Percentiles rank a stretch among this genome's conserved stretches.
Conservation (phyloP, 305 asterid species). For the Fraxinus xanthoxyloides region DNA sequence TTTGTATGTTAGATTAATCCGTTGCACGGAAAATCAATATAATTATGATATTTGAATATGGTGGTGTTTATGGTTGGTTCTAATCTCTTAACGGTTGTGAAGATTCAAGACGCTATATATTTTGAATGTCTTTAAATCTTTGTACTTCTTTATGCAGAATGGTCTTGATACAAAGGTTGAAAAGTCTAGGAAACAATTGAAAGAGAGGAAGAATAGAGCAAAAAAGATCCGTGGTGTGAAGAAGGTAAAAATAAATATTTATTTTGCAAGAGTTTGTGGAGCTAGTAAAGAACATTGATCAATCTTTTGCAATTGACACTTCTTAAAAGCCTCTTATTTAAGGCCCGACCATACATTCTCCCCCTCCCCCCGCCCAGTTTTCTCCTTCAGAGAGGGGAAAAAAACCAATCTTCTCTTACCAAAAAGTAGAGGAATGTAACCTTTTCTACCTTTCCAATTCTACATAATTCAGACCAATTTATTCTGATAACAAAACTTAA, state of each 20-base stretch:
- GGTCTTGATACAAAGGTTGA: conserved; percentile 80
- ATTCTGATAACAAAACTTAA: neutral
- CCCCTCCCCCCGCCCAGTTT: neutral
- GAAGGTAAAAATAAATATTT: conserved; percentile 39
- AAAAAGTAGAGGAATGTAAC: neutral
- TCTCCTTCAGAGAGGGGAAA: neutral
- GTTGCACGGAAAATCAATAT: neutral
- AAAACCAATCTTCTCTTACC: neutral
- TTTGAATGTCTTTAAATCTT: neutral
- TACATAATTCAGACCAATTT: neutral
- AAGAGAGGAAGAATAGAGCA: conserved; percentile 76
- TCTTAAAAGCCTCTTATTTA: neutral
- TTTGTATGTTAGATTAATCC: neutral
- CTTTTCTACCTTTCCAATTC: neutral
- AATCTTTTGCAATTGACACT: neutral
- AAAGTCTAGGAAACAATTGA: conserved; percentile 80
- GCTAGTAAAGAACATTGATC: neutral
- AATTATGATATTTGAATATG: neutral
- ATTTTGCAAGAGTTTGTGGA: neutral
- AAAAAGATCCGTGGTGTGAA: conserved; percentile 83
- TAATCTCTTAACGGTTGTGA: neutral
- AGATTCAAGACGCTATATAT: neutral
- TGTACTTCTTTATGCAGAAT: conserved; percentile 40
- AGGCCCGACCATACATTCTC: neutral
- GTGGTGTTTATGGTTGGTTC: neutral